Evolutionary conservation across 73 alveolate genomes (phyloP), one percentile per base, ranked within the genome.

Genomic region (Blepharisma japonicum): DNA sequence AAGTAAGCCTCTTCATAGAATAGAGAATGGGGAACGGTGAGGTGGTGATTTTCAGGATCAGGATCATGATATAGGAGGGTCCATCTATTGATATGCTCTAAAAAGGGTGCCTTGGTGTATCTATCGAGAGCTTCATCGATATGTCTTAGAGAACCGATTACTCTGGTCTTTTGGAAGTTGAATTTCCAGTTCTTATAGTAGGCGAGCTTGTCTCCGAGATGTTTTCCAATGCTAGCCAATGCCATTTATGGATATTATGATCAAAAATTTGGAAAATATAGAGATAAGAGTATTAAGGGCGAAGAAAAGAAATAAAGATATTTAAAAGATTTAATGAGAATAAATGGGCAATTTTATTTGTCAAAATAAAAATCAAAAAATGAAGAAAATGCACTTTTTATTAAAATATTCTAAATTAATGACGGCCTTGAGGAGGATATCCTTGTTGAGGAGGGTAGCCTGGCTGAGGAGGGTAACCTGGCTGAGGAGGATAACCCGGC

Each of bases 131-230:
- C 56, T 45, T 70, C 68, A 47, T 70, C 80, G n/a, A 45, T 47
- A 54, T 70, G 46, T n/a, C 39, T 11, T 14, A 70, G 61, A n/a
- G 80, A 70, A 14, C 80, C 80, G 32, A 70, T 70, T 18, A 70
- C 80, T 45, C 68, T 70, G 20, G 71, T 38, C 46, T 70, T 70
- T 45, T 70, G 66, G 61, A 70, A 70, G 46, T 70, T 70, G 66
- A 45, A 70, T 70, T 70, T 70, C 80, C 80, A 70, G 80, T 70
- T 70, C 39, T 48, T 14, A 54, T n/a, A 70, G 45, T 38, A 70
- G 42, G 55, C 9, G 23, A 70, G 80, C 47, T 25, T 14, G 74
- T 61, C 74, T 18, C 74, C 46, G 18, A 61, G 49, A 61, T n/a
- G 14, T 25, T 61, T 61, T 8, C 14, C 11, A n/a, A 61, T 8